A percentile compares a stretch with the other conserved stretches of the same genome.
Evolutionary conservation across 2,329 filamentous ascomycete genomes (phyloP).

Genomic region (Fusarium annulatum): DNA sequence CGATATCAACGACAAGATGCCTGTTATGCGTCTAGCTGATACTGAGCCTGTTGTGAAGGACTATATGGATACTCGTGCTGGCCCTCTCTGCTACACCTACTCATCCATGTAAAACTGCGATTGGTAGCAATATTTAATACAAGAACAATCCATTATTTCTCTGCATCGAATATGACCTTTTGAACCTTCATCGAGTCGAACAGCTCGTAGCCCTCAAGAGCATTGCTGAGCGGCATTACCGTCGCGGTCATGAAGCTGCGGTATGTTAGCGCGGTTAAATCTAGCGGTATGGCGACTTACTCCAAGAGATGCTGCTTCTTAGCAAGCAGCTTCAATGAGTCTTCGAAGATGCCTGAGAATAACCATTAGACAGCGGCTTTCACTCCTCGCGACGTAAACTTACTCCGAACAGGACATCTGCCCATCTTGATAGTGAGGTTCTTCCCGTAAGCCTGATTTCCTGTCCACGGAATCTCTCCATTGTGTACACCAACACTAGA

Average conservation of each 20-base stretch:
- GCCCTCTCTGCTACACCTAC: constrained; percentile 26
- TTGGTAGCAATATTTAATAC: not conserved
- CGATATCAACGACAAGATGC: not conserved
- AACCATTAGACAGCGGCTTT: constrained; percentile 31
- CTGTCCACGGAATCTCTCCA: constrained; percentile 71
- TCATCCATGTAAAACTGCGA: not conserved
- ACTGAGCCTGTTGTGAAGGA: constrained; percentile 9
- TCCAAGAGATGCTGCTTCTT: constrained; percentile 28
- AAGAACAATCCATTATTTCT: not conserved
- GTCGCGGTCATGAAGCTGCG: constrained; percentile 76
- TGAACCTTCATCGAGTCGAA: constrained; percentile 76
- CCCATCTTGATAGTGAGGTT: constrained; percentile 77
- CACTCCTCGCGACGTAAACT: constrained; percentile 39
- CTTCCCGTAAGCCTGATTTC: constrained; percentile 70
- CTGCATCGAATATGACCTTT: constrained; percentile 71
- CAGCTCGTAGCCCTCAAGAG: constrained; percentile 72
- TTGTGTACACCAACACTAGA: constrained; percentile 79
- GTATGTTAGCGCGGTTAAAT: no score
- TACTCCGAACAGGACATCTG: constrained; percentile 71
- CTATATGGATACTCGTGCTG: constrained; percentile 17
- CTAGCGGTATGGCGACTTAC: constrained; percentile 1
- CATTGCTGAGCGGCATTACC: constrained; percentile 73
- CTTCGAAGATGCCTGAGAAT: constrained; percentile 45
- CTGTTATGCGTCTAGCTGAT: not conserved
- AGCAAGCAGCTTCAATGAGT: constrained; percentile 8